phyloP scores from a whole-genome alignment of 139 green algal genomes.

The Trebouxia sp. region DNA sequence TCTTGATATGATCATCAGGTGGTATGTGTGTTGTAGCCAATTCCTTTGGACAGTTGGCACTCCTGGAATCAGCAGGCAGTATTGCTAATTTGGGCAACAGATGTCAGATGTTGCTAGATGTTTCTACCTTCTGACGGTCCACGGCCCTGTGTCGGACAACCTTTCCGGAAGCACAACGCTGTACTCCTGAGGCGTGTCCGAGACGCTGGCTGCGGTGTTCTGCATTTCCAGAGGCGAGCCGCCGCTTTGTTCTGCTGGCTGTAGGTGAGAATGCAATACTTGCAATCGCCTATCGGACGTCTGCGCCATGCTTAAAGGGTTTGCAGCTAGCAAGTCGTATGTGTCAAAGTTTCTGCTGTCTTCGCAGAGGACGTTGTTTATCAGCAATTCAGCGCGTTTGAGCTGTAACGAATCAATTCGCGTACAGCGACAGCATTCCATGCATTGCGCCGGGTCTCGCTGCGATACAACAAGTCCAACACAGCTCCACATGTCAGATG shows the following conservation, averaged over 20 bases:
- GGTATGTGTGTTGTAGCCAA: constrained; percentile 76
- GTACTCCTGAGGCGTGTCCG: constrained; percentile 33
- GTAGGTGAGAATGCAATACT: constrained; percentile 1
- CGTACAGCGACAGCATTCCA: no score
- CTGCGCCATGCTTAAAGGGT: background rate
- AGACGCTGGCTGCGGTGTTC: background rate
- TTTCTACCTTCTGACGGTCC: constrained; percentile 77
- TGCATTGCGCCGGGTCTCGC: no score
- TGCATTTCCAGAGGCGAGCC: background rate
- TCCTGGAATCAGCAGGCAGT: constrained; percentile 51
- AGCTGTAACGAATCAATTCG: no score
- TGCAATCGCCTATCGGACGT: background rate
- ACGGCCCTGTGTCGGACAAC: constrained; percentile 62
- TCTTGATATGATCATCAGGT: constrained; percentile 80
- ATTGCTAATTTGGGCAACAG: no score
- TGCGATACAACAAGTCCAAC: no score
- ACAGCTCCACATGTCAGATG: no score
- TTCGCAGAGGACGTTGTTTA: no score
- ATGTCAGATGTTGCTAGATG: no score
- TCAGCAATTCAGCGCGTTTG: no score
- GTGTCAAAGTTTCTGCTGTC: background rate
- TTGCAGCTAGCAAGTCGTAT: background rate
- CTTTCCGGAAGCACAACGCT: constrained; percentile 73
- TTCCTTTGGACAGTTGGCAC: constrained; percentile 61
- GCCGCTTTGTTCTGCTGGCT: background rate